These are phyloP conservation scores for Dryas octopetala DNA, from an alignment of 306 rosid genomes.

Conservation along the genomic window DNA sequence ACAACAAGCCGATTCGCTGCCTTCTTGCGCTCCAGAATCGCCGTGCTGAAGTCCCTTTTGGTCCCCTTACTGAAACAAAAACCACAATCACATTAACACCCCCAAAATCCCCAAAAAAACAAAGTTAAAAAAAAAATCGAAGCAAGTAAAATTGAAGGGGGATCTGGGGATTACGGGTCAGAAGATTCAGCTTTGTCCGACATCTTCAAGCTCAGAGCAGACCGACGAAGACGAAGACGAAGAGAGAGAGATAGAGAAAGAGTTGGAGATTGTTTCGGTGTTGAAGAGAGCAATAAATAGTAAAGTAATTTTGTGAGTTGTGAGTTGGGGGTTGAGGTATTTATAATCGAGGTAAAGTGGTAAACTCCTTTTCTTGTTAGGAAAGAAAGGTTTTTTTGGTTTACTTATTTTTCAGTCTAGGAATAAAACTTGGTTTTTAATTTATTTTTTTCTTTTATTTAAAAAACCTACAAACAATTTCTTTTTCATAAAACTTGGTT, in stretches of 20 bases:
- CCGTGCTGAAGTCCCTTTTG: slow-evolving; percentile 83
- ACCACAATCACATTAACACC: neutral
- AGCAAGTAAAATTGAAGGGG: slow-evolving; percentile 10
- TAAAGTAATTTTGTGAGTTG: neutral
- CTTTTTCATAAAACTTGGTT: neutral
- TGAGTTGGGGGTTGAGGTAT: slow-evolving; percentile 30
- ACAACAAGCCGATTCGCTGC: slow-evolving; percentile 85
- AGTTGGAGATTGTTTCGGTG: slow-evolving; percentile 17
- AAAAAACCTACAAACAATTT: neutral
- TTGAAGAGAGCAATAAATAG: neutral
- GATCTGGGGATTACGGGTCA: slow-evolving; percentile 55
- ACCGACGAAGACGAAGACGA: slow-evolving; percentile 9
- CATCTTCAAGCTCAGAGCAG: slow-evolving; percentile 41
- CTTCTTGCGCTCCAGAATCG: slow-evolving; percentile 92
- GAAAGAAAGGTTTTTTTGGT: slow-evolving; percentile 32
- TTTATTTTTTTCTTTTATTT: neutral
- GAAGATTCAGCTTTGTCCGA: slow-evolving; percentile 76
- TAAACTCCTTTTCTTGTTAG: slow-evolving; percentile 44
- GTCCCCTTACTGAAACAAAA: slow-evolving; percentile 64
- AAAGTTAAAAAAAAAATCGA: neutral
- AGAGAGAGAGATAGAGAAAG: neutral
- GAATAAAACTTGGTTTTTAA: slow-evolving; percentile 12
- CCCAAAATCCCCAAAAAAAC: neutral
- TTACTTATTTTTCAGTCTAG: slow-evolving; percentile 25
- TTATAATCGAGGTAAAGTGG: slow-evolving; percentile 26